These are phyloP conservation scores for Suillus spraguei DNA, from an alignment of 768 basidiomycete genomes.

Conservation along the genomic window DNA sequence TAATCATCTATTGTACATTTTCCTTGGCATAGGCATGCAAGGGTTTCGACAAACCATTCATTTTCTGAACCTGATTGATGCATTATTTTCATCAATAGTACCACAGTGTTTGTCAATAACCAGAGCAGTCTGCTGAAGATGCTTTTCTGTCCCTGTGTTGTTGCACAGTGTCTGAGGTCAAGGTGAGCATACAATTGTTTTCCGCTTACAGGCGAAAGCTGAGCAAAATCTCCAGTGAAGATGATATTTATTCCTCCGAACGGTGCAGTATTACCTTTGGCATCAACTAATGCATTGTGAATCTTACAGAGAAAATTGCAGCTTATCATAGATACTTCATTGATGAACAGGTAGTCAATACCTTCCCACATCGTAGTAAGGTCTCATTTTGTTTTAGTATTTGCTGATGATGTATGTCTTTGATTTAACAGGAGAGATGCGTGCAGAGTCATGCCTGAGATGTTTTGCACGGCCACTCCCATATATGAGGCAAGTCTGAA, in stretches of 20 bases:
- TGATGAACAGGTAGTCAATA: constrained; percentile 44
- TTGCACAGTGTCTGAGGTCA: background rate
- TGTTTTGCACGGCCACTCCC: constrained; percentile 32
- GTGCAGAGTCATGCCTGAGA: constrained; percentile 40
- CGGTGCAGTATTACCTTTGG: constrained; percentile 30
- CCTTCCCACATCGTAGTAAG: constrained; percentile 14
- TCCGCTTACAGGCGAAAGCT: constrained; percentile 40
- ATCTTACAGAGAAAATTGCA: constrained; percentile 32
- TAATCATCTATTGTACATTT: too few relatives aligned
- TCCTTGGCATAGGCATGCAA: too few relatives aligned
- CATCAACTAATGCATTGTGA: constrained; percentile 33
- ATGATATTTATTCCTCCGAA: constrained; percentile 46
- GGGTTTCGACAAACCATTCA: too few relatives aligned
- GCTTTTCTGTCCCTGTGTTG: constrained; percentile 16
- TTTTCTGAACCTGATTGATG: constrained; percentile 29
- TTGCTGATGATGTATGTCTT: background rate
- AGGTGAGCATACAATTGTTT: constrained; percentile 25
- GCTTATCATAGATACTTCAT: constrained; percentile 41
- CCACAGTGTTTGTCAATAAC: constrained; percentile 33
- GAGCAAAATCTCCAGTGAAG: constrained; percentile 46
- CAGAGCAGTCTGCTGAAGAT: constrained; percentile 37
- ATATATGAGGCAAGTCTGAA: constrained; percentile 35
- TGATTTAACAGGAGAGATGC: constrained; percentile 32
- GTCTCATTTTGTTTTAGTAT: background rate
- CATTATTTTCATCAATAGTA: constrained; percentile 29